A percentile compares a stretch with the other conserved stretches of the same genome.
These are phyloP conservation scores for Blastobotrys persicus DNA, from an alignment of 1,139 yeast genomes.

Conservation along the genomic window DNA sequence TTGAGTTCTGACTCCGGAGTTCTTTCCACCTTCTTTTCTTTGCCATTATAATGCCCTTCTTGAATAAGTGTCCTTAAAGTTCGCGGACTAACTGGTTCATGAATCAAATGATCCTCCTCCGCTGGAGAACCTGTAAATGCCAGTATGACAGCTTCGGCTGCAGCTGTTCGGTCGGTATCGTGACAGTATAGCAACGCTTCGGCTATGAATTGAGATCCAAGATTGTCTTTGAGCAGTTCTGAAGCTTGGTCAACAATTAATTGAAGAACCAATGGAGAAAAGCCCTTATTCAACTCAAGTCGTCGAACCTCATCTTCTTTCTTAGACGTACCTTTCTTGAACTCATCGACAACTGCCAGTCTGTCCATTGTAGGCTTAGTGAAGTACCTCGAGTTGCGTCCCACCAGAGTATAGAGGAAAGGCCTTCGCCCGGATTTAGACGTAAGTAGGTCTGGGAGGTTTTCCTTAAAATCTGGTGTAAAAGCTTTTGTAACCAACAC, in stretches of 20 bases:
- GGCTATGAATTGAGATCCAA: conserved; percentile 79
- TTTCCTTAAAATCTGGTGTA: conserved; percentile 53
- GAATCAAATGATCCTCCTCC: conserved; percentile 58
- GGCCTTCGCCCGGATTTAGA: conserved; percentile 90
- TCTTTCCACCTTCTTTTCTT: conserved; percentile 50
- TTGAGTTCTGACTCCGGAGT: conserved; percentile 64
- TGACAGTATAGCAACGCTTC: conserved; percentile 67
- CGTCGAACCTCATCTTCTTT: conserved; percentile 81
- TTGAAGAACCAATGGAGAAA: conserved; percentile 64
- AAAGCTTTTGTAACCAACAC: conserved; percentile 76
- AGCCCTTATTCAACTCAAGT: conserved; percentile 60
- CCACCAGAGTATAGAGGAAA: conserved; percentile 73
- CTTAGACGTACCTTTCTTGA: conserved; percentile 67
- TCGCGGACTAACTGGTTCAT: conserved; percentile 72
- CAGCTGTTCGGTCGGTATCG: conserved; percentile 49
- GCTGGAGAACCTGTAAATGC: conserved; percentile 39
- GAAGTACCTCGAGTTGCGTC: conserved; percentile 80
- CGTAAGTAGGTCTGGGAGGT: conserved; percentile 56
- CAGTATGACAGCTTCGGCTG: conserved; percentile 59
- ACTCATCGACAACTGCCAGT: conserved; percentile 56
- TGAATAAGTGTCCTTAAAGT: conserved; percentile 75
- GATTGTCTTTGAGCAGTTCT: conserved; percentile 59
- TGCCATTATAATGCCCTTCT: conserved; percentile 67
- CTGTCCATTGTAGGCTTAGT: conserved; percentile 65
- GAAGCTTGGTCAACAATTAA: conserved; percentile 49